Evolutionary conservation across 805 yeast genomes (phyloP).

Genomic region (Schwanniomyces polymorphus): DNA sequence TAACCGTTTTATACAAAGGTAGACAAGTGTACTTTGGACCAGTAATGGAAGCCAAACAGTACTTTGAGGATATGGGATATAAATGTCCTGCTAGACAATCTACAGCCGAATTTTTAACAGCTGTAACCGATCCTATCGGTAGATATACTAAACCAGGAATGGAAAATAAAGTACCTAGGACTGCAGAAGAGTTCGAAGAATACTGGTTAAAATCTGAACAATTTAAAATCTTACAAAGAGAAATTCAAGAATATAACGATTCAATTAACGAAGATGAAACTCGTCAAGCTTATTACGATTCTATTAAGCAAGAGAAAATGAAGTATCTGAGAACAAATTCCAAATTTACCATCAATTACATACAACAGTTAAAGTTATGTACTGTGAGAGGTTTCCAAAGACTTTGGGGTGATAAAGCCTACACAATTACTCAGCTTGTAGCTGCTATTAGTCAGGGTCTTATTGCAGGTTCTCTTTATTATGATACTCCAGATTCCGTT

Average conservation of each 20-base stretch:
- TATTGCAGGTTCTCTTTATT: slow-evolving; percentile 57
- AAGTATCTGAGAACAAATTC: not conserved
- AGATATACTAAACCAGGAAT: slow-evolving; percentile 34
- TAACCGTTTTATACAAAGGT: slow-evolving; percentile 60
- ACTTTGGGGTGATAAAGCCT: slow-evolving; percentile 49
- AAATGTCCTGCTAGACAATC: slow-evolving; percentile 43
- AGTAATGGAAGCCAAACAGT: slow-evolving; percentile 46
- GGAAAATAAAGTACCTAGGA: slow-evolving; percentile 27
- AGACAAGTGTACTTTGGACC: slow-evolving; percentile 63
- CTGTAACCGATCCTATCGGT: slow-evolving; percentile 31
- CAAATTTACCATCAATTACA: not conserved
- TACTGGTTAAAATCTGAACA: slow-evolving; percentile 39
- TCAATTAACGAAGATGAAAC: not conserved
- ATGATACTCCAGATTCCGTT: slow-evolving; percentile 47
- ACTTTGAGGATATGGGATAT: slow-evolving; percentile 36
- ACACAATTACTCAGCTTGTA: slow-evolving; percentile 40
- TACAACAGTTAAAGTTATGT: not conserved
- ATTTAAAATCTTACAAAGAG: slow-evolving; percentile 12
- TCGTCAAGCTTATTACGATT: not conserved
- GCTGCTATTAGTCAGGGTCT: slow-evolving; percentile 56
- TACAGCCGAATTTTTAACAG: slow-evolving; percentile 32
- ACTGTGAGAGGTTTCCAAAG: slow-evolving; percentile 47
- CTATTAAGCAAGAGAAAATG: not conserved
- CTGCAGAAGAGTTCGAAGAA: slow-evolving; percentile 26
- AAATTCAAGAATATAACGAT: slow-evolving; percentile 20